Evolutionary conservation across 2,329 filamentous ascomycete species (phyloP).

Genomic region (Fusarium sp.): DNA sequence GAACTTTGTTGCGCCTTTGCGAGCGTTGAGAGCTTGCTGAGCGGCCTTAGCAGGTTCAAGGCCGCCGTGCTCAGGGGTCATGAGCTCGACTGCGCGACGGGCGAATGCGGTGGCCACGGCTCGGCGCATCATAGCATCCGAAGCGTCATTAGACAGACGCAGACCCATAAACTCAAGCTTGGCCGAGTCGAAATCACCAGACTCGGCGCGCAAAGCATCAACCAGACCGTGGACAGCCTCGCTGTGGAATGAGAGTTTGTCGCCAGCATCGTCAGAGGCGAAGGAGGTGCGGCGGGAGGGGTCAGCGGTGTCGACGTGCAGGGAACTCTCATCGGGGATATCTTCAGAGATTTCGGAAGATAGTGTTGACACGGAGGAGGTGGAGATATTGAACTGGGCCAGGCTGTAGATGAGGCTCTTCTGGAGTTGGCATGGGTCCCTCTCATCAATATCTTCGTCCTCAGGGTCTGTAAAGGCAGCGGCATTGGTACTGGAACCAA

Average conservation of each 20-base stretch:
- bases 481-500: slow-evolving; percentile 64
- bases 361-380: slow-evolving; percentile 67
- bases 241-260: slow-evolving; percentile 74
- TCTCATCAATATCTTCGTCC: slow-evolving; percentile 61
- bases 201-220: slow-evolving; percentile 81
- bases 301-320: slow-evolving; percentile 57
- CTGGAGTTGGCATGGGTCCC: slow-evolving; percentile 64
- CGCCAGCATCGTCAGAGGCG: slow-evolving; percentile 75
- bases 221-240: slow-evolving; percentile 90
- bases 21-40: slow-evolving; percentile 66
- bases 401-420: slow-evolving; percentile 67
- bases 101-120: slow-evolving; percentile 89
- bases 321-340: slow-evolving; percentile 73
- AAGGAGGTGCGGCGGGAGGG: slow-evolving; percentile 77
- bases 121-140: slow-evolving; percentile 86
- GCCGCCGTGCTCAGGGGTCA: slow-evolving; percentile 60
- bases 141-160: slow-evolving; percentile 91
- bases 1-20: slow-evolving; percentile 65
- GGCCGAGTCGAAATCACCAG: slow-evolving; percentile 80
- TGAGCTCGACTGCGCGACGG: slow-evolving; percentile 79
- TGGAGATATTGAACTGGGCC: slow-evolving; percentile 63
- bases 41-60: slow-evolving; percentile 74
- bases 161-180: slow-evolving; percentile 94
- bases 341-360: slow-evolving; percentile 74
- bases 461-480: slow-evolving; percentile 59